Evolutionary conservation across 768 basidiomycete species (phyloP).

Genomic region (Xerocomellus dryophilus): DNA sequence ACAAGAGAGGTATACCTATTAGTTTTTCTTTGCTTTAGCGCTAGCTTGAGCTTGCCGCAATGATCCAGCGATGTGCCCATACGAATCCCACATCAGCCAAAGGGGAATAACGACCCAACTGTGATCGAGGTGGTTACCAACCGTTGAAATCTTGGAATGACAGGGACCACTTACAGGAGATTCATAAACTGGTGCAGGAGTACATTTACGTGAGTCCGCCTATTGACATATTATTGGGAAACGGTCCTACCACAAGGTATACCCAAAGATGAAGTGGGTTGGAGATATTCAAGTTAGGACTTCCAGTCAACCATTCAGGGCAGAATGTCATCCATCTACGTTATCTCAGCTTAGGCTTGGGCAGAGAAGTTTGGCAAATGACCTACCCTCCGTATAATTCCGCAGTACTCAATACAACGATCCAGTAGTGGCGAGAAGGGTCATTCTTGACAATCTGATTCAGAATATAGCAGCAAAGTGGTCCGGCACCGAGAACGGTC

Average conservation of each 20-base stretch:
- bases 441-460: constrained; percentile 62
- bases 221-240: background rate
- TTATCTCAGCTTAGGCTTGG: background rate
- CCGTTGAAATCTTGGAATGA: background rate
- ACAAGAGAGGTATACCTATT: background rate
- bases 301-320: constrained; percentile 81
- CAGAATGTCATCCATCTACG: constrained; percentile 83
- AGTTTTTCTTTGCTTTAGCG: constrained; percentile 38
- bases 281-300: constrained; percentile 66
- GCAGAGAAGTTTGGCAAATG: background rate
- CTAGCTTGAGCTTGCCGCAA: constrained; percentile 43
- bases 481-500: constrained; percentile 72
- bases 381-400: constrained; percentile 76
- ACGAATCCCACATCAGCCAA: constrained; percentile 77
- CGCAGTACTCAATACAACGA: constrained; percentile 69
- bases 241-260: constrained; percentile 65
- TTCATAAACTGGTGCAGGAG: constrained; percentile 68
- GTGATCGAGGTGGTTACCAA: constrained; percentile 5
- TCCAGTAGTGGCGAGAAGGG: constrained; percentile 62
- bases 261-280: constrained; percentile 75
- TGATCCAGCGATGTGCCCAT: constrained; percentile 60
- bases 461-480: constrained; percentile 70
- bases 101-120: constrained; percentile 83
- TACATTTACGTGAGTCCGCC: background rate
- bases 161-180: constrained; percentile 50